These are phyloP conservation scores for Gastrodia elata DNA, from an alignment of 106 monocot species.

Conservation along the genomic window DNA sequence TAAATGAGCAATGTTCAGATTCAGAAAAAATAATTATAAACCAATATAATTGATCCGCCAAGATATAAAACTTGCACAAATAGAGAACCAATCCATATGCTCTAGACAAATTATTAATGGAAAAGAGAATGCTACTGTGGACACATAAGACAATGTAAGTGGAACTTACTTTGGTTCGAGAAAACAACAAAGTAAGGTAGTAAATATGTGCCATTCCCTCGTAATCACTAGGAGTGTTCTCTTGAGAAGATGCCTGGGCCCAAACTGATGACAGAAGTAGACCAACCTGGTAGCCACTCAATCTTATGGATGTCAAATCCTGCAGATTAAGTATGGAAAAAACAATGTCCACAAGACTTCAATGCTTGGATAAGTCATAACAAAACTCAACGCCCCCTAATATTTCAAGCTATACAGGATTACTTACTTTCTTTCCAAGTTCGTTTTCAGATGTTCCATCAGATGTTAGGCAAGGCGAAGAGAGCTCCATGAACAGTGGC, in stretches of 20 bases:
- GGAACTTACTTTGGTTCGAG: conserved; percentile 53
- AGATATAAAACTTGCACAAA: neutral
- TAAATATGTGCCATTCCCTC: conserved; percentile 86
- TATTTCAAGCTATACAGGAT: conserved; percentile 4
- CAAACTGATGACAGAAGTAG: conserved; percentile 88
- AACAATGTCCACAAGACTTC: conserved; percentile 1
- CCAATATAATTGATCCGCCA: neutral
- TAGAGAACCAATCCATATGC: neutral
- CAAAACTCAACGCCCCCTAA: neutral
- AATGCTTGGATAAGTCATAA: neutral
- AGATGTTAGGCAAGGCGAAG: neutral
- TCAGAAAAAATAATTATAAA: neutral
- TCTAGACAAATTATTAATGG: neutral
- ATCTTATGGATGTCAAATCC: conserved; percentile 41
- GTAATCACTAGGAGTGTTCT: conserved; percentile 65
- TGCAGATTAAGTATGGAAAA: conserved; percentile 18
- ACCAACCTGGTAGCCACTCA: conserved; percentile 76
- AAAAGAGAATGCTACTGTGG: neutral
- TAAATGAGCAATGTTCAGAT: neutral
- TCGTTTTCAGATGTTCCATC: conserved; percentile 17
- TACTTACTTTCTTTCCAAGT: conserved; percentile 30
- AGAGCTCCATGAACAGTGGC: conserved; percentile 3
- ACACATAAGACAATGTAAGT: neutral
- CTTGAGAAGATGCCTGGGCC: conserved; percentile 57
- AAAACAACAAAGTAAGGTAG: conserved; percentile 49